These are phyloP conservation scores for Allium cepa DNA, from an alignment of 106 monocot genomes.

Conservation along the genomic window DNA sequence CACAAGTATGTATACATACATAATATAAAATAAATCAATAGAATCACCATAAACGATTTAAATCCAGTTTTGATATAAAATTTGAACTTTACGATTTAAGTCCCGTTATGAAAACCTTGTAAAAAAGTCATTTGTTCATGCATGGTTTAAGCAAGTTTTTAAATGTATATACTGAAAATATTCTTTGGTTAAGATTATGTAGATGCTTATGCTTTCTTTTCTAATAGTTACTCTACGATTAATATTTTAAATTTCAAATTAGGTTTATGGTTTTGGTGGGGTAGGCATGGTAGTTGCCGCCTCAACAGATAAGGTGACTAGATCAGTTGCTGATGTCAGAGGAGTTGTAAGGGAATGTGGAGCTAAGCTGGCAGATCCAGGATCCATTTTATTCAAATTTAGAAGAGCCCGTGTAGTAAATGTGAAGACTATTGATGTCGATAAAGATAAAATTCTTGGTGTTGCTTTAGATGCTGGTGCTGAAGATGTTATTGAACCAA, in stretches of 20 bases:
- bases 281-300: slow-evolving; percentile 92
- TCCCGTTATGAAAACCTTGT: too few relatives aligned
- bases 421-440: slow-evolving; percentile 54
- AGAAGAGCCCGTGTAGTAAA: slow-evolving; percentile 79
- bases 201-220: too few relatives aligned
- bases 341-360: slow-evolving; percentile 80
- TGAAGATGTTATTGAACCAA: slow-evolving; percentile 94
- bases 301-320: slow-evolving; percentile 86
- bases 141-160: too few relatives aligned
- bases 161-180: too few relatives aligned
- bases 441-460: slow-evolving; percentile 70
- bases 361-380: slow-evolving; percentile 91
- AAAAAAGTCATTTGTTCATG: too few relatives aligned
- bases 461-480: slow-evolving; percentile 94
- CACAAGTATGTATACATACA: too few relatives aligned
- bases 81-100: too few relatives aligned
- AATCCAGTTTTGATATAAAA: too few relatives aligned
- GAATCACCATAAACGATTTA: too few relatives aligned
- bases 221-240: too few relatives aligned
- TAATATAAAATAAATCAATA: too few relatives aligned
- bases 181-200: too few relatives aligned
- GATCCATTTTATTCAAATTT: slow-evolving; percentile 89
- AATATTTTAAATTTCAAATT: neutral
- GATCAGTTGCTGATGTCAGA: slow-evolving; percentile 82
- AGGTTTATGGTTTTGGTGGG: slow-evolving; percentile 98